Conservation (phyloP, 192 early-diverging fungal species). For the Podila epigama region DNA sequence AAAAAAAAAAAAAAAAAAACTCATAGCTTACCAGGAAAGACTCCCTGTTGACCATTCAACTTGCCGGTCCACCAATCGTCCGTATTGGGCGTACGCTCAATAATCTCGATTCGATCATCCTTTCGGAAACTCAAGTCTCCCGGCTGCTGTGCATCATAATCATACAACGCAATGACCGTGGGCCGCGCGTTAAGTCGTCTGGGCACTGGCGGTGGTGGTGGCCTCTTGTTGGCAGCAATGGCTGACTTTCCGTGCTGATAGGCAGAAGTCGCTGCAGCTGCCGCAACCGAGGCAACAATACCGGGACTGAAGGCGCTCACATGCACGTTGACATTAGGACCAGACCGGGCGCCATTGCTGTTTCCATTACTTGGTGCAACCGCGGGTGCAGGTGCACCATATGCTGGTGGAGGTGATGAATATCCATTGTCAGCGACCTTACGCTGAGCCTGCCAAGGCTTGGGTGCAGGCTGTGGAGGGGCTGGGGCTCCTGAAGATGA, state of each 20-base stretch:
- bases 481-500: neutral
- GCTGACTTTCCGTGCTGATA: conserved; percentile 9
- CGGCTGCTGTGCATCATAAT: conserved; percentile 75
- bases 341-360: neutral
- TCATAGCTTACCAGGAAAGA: conserved; percentile 84
- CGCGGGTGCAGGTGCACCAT: conserved; percentile 15
- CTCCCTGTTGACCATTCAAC: conserved; percentile 63
- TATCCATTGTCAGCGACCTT: conserved; percentile 3
- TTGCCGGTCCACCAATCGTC: conserved; percentile 90
- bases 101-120: conserved; percentile 75
- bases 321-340: conserved; percentile 41
- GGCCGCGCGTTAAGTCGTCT: conserved; percentile 28
- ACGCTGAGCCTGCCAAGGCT: neutral
- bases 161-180: conserved; percentile 78
- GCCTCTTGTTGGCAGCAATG: conserved; percentile 19
- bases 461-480: neutral
- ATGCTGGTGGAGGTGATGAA: conserved; percentile 34
- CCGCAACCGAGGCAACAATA: conserved; percentile 28
- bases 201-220: conserved; percentile 47
- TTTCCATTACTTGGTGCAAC: neutral
- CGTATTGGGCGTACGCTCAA: conserved; percentile 64
- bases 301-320: conserved; percentile 43
- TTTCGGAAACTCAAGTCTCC: conserved; percentile 77
- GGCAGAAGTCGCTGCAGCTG: conserved; percentile 21
- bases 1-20: neutral